Conservation (phyloP, 352 stramenopile species). For the Saprolegnia parasitica region DNA sequence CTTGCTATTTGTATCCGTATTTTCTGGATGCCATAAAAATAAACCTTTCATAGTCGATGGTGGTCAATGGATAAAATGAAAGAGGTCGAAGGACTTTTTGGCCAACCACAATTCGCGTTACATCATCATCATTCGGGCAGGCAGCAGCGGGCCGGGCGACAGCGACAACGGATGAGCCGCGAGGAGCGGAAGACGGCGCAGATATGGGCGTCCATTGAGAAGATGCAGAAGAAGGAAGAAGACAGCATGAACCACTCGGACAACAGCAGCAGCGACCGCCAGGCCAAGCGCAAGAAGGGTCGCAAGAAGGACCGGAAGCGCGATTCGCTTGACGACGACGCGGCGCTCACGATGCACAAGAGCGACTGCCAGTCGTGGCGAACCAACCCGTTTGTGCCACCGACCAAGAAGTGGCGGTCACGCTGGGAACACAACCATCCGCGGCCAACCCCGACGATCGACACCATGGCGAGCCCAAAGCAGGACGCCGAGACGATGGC, state of each 20-base stretch:
- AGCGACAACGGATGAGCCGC: conserved; percentile 44
- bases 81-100: neutral
- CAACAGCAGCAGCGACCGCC: conserved; percentile 33
- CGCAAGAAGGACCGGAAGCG: conserved; percentile 32
- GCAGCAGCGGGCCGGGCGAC: neutral
- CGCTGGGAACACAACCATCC: conserved; percentile 23
- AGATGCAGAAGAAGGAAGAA: conserved; percentile 50
- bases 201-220: conserved; percentile 74
- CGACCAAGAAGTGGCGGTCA: conserved; percentile 25
- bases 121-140: conserved; percentile 11
- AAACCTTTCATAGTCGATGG: neutral
- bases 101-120: conserved; percentile 8
- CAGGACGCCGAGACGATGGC: neutral
- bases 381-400: conserved; percentile 14
- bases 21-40: neutral
- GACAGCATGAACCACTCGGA: conserved; percentile 30
- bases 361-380: conserved; percentile 11
- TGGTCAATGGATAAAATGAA: neutral
- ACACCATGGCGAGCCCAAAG: neutral
- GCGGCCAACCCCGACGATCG: no score
- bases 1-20: neutral
- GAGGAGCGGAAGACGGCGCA: conserved; percentile 77
- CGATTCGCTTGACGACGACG: conserved; percentile 32
- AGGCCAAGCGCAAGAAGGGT: conserved; percentile 36
- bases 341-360: conserved; percentile 29